Conservation (phyloP, 2,329 filamentous ascomycete genomes). For the Pochonia chlamydosporia region DNA sequence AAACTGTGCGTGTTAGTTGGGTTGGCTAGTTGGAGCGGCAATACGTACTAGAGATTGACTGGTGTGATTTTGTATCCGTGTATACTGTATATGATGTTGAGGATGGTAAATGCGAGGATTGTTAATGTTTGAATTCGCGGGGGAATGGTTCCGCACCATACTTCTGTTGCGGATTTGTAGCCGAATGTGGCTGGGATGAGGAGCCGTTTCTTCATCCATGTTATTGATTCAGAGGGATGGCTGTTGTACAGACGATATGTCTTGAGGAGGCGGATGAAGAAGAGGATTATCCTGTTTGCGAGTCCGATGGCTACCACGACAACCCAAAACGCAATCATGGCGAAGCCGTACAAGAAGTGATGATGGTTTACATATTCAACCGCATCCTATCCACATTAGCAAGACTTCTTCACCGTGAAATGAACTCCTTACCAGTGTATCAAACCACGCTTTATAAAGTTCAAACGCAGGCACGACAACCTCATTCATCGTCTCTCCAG, state of each 20-base stretch:
- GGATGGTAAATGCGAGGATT: conserved; percentile 27
- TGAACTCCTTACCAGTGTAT: conserved; percentile 32
- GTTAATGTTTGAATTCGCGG: conserved; percentile 37
- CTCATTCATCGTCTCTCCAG: conserved; percentile 16
- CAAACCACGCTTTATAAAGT: conserved; percentile 29
- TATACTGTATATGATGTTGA: conserved; percentile 32
- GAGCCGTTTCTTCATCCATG: conserved; percentile 28
- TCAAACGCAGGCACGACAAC: conserved; percentile 26
- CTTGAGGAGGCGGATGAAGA: conserved; percentile 7
- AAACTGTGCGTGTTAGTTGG: conserved; percentile 23
- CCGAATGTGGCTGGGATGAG: conserved; percentile 38
- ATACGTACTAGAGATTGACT: conserved; percentile 34
- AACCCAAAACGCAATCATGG: conserved; percentile 35
- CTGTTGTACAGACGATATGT: background rate
- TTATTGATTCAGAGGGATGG: background rate
- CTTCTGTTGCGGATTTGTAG: conserved; percentile 33
- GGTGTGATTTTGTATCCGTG: conserved; percentile 31
- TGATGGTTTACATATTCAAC: conserved; percentile 25
- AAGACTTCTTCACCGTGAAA: too few species aligned
- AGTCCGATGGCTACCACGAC: conserved; percentile 31
- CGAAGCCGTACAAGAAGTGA: conserved; percentile 30
- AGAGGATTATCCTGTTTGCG: conserved; percentile 20
- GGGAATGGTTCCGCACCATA: conserved; percentile 39
- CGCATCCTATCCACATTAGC: conserved; percentile 12
- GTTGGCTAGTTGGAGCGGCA: background rate